A percentile compares a stretch with the other conserved stretches of the same genome.
phyloP scores from a whole-genome alignment of 1,139 yeast species.

The Yamadazyma atmosphaerica region DNA sequence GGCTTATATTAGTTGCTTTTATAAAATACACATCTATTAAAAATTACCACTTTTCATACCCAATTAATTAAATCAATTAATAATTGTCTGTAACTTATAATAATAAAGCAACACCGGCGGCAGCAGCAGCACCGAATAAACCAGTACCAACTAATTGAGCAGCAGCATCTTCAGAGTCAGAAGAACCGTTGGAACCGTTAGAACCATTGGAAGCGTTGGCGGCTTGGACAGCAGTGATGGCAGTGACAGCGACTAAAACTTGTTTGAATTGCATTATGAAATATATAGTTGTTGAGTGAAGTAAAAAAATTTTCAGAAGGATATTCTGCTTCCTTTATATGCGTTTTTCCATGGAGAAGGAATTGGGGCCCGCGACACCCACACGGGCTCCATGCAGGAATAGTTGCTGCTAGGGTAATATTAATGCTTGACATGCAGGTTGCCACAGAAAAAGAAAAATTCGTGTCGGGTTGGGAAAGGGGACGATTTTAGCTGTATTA shows the following conservation, averaged over 20 bases:
- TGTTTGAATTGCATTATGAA: constrained; percentile 42
- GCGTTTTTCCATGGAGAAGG: constrained; percentile 1
- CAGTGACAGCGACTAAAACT: constrained; percentile 43
- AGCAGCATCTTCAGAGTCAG: constrained; percentile 24
- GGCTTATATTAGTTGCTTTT: constrained; percentile 4
- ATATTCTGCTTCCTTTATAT: constrained; percentile 4
- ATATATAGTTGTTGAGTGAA: constrained; percentile 4
- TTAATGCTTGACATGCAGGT: background rate
- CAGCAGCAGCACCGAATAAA: constrained; percentile 40
- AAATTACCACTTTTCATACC: constrained; percentile 1
- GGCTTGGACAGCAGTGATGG: constrained; percentile 41
- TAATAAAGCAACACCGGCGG: constrained; percentile 48
- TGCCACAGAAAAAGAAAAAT: background rate
- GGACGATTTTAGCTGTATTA: background rate
- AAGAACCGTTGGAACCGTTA: constrained; percentile 15
- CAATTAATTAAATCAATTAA: background rate
- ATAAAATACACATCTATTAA: constrained; percentile 3
- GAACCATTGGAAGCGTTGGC: constrained; percentile 29
- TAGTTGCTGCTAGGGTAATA: background rate
- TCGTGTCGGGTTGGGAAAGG: background rate
- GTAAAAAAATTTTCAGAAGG: constrained; percentile 10
- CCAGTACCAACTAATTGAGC: constrained; percentile 35
- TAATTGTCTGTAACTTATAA: constrained; percentile 25
- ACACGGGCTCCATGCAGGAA: background rate
- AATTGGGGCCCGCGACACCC: background rate